A percentile compares a stretch with the other conserved stretches of the same genome.
Conservation (phyloP, 768 basidiomycete genomes). For the Lepiota brunneoincarnata region DNA sequence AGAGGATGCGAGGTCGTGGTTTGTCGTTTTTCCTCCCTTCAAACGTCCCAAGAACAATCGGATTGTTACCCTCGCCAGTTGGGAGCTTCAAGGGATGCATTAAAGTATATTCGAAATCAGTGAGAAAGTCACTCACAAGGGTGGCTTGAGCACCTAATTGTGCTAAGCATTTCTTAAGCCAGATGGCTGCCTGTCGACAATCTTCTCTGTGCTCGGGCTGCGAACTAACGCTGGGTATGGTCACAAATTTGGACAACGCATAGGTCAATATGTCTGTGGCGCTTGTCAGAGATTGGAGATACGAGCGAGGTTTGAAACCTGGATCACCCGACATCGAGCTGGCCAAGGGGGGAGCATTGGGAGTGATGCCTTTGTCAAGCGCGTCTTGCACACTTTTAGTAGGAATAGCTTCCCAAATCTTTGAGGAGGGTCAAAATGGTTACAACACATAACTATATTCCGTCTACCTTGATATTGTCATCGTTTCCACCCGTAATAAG, state of each 20-base stretch:
- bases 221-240: constrained; percentile 84
- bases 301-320: background rate
- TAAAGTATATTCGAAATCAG: background rate
- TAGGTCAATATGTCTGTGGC: constrained; percentile 68
- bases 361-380: constrained; percentile 6
- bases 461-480: constrained; percentile 70
- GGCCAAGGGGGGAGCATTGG: background rate
- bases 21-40: constrained; percentile 58
- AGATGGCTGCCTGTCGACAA: constrained; percentile 92
- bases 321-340: constrained; percentile 23
- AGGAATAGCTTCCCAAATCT: constrained; percentile 56
- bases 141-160: constrained; percentile 85
- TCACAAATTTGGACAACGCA: constrained; percentile 81
- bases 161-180: constrained; percentile 83
- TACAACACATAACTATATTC: background rate
- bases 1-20: constrained; percentile 72
- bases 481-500: constrained; percentile 86
- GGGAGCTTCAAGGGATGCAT: constrained; percentile 54
- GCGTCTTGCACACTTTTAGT: constrained; percentile 21
- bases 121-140: constrained; percentile 45
- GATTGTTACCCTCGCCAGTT: constrained; percentile 74
- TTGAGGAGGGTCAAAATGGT: background rate
- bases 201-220: constrained; percentile 69
- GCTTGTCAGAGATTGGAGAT: background rate
- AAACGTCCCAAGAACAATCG: constrained; percentile 89